Percentiles rank a stretch among this genome's conserved stretches.
Conservation (phyloP, 2,329 filamentous ascomycete genomes). For the Aspergillus tubingensis region DNA sequence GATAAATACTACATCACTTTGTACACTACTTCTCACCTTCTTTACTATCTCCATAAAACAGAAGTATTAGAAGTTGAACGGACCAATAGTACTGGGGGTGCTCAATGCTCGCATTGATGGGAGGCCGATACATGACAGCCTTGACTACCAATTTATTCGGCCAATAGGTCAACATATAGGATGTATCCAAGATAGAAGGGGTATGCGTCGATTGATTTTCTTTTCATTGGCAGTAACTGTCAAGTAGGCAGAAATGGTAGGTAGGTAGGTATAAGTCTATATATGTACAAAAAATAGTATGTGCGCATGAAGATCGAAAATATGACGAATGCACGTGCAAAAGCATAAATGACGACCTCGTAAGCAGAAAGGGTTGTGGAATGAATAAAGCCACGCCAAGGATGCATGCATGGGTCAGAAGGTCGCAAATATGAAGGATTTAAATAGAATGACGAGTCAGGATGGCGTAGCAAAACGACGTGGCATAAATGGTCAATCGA, state of each 20-base stretch:
- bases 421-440: background rate
- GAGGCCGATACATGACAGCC: no score
- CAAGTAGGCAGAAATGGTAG: background rate
- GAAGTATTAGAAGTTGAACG: no score
- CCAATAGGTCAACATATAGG: no score
- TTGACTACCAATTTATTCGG: no score
- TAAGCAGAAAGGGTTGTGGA: background rate
- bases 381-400: no score
- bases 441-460: background rate
- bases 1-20: background rate
- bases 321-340: background rate
- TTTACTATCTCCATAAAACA: background rate
- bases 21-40: background rate
- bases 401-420: background rate
- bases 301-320: background rate
- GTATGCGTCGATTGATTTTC: no score
- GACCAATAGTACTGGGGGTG: no score
- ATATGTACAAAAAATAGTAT: constrained; percentile 2
- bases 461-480: background rate
- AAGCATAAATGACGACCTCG: background rate
- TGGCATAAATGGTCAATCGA: background rate
- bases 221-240: background rate
- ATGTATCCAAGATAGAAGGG: no score
- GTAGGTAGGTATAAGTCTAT: background rate
- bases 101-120: no score